Base-by-base conservation (phyloP, 2,329 filamentous ascomycete genomes). In the Akanthomyces lecanii region DNA sequence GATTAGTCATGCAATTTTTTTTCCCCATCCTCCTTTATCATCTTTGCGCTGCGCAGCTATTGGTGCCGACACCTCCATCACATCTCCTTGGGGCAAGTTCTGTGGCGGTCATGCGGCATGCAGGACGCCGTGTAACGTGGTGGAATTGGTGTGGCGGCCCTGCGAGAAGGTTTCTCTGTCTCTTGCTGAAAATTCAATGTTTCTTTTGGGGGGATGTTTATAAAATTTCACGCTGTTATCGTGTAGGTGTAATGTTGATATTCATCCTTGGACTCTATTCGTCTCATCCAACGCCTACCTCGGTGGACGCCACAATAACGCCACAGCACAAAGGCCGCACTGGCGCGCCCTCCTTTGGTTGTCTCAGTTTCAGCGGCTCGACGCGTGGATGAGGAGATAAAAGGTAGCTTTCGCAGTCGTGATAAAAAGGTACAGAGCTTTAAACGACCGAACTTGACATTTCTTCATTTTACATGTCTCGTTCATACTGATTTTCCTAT, bases 301-400 rank as follows among this genome's bases (percentile, higher is more conserved):
- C 3, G 23, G 12, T 5, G 47, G 23, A 21, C 53, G 57, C 57
- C 57, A 60, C 57, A 52, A 4, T 2, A 10, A 21, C 57, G 57
- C 57, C 57, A 60, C 57, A 52, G 57, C 47, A 60, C 47, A 60
- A 60, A 52, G 18, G 23, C 36, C 57, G 57, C 47, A 45, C 16
- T 18, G 16, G 50, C 14, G 50, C 14, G 28, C 10, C 7, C 12
- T 7, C 48, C 14, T 36, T 10, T 7, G 18, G 16, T 18, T 45
- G 25, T 47, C 54, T 57, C 52, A 28, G 52, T 28, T 42, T 14
- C 36, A 38, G 18, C 14, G 18, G 40, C 33, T 36, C 33, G 33
- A 36, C 30, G 44, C 50, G 16, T 33, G 28, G 30, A 33, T 21
- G 18, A 23, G 5, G 16, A 33, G 12, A 40, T 16, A 16, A 38